phyloP scores from a whole-genome alignment of 257 asterid species.

The Solanum arcanum region DNA sequence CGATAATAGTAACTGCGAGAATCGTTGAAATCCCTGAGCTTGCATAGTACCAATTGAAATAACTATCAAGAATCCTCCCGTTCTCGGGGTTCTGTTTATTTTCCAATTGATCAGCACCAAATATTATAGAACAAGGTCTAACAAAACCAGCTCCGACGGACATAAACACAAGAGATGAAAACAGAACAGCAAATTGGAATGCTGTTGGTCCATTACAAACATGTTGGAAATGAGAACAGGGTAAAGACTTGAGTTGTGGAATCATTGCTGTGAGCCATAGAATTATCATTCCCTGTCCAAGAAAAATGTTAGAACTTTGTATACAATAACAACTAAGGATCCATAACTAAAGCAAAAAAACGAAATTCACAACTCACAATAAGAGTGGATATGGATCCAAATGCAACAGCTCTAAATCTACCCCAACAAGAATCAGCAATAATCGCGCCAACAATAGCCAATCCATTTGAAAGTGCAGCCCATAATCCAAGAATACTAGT shows the following conservation, averaged over 20 bases:
- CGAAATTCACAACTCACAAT: background rate
- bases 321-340: too few species aligned
- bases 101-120: slow-evolving; percentile 8
- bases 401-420: background rate
- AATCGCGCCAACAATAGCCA: slow-evolving; percentile 3
- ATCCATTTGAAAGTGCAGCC: background rate
- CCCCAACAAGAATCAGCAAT: slow-evolving; percentile 6
- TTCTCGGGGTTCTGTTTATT: background rate
- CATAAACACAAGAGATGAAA: background rate
- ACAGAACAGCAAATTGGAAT: background rate
- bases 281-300: slow-evolving; percentile 4
- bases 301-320: background rate
- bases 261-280: slow-evolving; percentile 9
- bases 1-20: background rate
- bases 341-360: background rate
- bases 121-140: slow-evolving; percentile 13
- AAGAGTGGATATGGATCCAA: slow-evolving; percentile 6
- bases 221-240: background rate
- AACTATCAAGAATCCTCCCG: slow-evolving; percentile 1
- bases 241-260: background rate
- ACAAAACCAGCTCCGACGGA: slow-evolving; percentile 9
- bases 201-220: background rate
- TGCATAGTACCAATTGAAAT: slow-evolving; percentile 8
- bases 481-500: background rate
- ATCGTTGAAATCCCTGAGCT: background rate